Conservation (phyloP, 2,329 filamentous ascomycete species). For the Aspergillus luchuensis region DNA sequence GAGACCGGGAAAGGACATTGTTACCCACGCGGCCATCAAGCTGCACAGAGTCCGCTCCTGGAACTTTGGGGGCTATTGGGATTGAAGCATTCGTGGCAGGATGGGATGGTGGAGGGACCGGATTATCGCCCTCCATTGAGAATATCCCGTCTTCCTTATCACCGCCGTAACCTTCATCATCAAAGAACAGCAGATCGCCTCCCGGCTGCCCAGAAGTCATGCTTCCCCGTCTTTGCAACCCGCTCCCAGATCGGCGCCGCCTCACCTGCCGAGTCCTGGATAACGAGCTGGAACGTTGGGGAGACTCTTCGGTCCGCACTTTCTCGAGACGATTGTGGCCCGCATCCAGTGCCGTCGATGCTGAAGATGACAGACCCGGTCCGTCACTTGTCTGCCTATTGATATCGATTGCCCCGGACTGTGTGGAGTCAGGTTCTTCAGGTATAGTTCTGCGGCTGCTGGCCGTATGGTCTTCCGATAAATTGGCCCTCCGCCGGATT, state of each 20-base stretch:
- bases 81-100: slow-evolving; percentile 15
- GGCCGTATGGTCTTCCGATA: slow-evolving; percentile 36
- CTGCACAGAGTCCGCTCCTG: not conserved
- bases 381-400: slow-evolving; percentile 28
- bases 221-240: slow-evolving; percentile 73
- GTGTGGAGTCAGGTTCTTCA: slow-evolving; percentile 24
- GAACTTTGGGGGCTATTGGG: not conserved
- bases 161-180: slow-evolving; percentile 81
- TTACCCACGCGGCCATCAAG: not conserved
- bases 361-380: slow-evolving; percentile 39
- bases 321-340: slow-evolving; percentile 37
- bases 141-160: slow-evolving; percentile 75
- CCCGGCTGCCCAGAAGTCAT: slow-evolving; percentile 69
- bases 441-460: slow-evolving; percentile 24
- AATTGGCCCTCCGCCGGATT: slow-evolving; percentile 34
- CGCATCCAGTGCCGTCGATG: slow-evolving; percentile 41
- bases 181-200: slow-evolving; percentile 86
- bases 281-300: slow-evolving; percentile 46
- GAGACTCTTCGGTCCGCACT: slow-evolving; percentile 41
- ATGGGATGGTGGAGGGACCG: slow-evolving; percentile 16
- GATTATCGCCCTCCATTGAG: slow-evolving; percentile 62
- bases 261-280: slow-evolving; percentile 40
- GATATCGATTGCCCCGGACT: slow-evolving; percentile 33
- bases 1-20: slow-evolving; percentile 7
- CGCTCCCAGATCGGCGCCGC: slow-evolving; percentile 84